Conservation (phyloP, 2,329 filamentous ascomycete genomes). For the Torrubiella hemipterigena region DNA sequence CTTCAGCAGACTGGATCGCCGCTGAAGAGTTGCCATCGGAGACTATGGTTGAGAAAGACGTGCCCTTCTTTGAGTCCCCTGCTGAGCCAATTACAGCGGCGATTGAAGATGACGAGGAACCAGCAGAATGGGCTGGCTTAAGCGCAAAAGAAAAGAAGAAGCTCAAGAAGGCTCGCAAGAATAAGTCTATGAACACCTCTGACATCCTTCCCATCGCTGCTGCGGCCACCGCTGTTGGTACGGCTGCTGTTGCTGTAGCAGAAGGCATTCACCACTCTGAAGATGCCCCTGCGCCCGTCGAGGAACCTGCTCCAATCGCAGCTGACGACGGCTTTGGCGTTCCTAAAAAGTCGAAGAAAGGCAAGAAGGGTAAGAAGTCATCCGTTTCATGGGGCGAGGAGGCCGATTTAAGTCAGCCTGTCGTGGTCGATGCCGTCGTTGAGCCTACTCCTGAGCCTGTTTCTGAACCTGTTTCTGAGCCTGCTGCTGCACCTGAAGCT, state of each 20-base stretch:
- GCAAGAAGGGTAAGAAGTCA: constrained; percentile 11
- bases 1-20: constrained; percentile 9
- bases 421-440: neutral
- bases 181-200: constrained; percentile 5
- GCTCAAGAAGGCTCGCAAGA: constrained; percentile 12
- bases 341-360: constrained; percentile 10
- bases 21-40: constrained; percentile 3
- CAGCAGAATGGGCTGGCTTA: constrained; percentile 5
- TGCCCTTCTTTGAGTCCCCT: constrained; percentile 5
- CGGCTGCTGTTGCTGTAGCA: neutral
- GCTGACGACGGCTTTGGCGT: constrained; percentile 1
- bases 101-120: constrained; percentile 3
- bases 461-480: neutral
- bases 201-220: too few relatives aligned
- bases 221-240: neutral
- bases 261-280: constrained; percentile 1
- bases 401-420: neutral
- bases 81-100: neutral
- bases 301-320: constrained; percentile 3
- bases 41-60: constrained; percentile 4
- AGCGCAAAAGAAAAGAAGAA: constrained; percentile 15
- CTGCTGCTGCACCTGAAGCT: neutral
- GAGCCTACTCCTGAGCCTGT: neutral
- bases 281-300: constrained; percentile 1
- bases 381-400: constrained; percentile 3